Evolutionary conservation across 2,329 filamentous ascomycete genomes (phyloP).

Genomic region (Endoconidiophora polonica): DNA sequence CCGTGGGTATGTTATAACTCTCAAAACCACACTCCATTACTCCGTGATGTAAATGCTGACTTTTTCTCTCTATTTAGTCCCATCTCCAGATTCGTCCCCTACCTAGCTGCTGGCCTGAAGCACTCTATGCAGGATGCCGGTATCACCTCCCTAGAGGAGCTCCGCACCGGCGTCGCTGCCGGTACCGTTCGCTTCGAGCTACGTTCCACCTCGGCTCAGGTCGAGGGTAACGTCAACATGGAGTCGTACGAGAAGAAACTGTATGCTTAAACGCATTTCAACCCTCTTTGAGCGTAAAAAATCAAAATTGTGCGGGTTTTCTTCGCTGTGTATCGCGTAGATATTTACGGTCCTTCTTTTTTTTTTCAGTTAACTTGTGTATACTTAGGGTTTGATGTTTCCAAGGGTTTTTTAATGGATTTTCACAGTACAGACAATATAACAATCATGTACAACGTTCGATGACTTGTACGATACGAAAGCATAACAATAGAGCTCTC

Average conservation of each 20-base stretch:
- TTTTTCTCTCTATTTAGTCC: slow-evolving; percentile 32
- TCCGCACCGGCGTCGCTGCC: slow-evolving; percentile 58
- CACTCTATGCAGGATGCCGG: slow-evolving; percentile 96
- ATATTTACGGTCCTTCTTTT: too few relatives aligned
- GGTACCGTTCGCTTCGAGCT: slow-evolving; percentile 84
- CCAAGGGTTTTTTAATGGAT: neutral
- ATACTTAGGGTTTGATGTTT: neutral
- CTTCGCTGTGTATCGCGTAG: too few relatives aligned
- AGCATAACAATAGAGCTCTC: too few relatives aligned
- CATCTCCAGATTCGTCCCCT: slow-evolving; percentile 88
- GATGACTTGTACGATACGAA: neutral
- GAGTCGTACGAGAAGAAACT: slow-evolving; percentile 99
- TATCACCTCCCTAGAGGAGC: slow-evolving; percentile 57
- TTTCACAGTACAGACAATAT: slow-evolving; percentile 5
- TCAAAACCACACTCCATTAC: neutral
- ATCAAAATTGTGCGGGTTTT: neutral
- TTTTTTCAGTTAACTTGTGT: too few relatives aligned
- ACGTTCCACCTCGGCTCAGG: slow-evolving; percentile 81
- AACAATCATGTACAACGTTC: slow-evolving; percentile 1
- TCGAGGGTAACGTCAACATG: slow-evolving; percentile 95
- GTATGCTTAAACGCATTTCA: slow-evolving; percentile 48
- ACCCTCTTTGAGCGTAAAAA: neutral
- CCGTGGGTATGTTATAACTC: slow-evolving; percentile 35
- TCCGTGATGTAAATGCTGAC: neutral
- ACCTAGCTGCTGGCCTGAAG: slow-evolving; percentile 87